Evolutionary conservation across 1,284 basidiomycete species (phyloP).

Genomic region (Ceratobasidium sp.): DNA sequence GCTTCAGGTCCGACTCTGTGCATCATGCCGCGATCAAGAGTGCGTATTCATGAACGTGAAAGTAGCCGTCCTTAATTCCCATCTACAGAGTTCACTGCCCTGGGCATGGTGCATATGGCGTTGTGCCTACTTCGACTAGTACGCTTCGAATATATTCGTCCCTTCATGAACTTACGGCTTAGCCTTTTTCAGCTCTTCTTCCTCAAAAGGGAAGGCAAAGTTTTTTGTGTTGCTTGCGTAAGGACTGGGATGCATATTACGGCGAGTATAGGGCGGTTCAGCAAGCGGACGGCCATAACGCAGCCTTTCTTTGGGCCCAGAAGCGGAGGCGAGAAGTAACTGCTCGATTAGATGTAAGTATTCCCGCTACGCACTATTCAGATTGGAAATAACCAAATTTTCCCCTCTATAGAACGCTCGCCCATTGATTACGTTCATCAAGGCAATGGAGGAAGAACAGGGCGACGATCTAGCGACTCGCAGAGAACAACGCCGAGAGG

Average conservation of each 20-base stretch:
- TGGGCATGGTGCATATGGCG: not conserved
- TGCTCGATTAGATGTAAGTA: not conserved
- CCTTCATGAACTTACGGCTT: not conserved
- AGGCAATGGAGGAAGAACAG: not conserved
- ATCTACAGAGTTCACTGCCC: not conserved
- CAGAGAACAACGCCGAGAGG: not conserved
- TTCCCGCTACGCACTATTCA: not conserved
- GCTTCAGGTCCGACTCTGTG: constrained; percentile 26
- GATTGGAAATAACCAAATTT: not conserved
- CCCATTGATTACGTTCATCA: not conserved
- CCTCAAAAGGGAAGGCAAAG: not conserved
- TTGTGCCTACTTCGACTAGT: not conserved
- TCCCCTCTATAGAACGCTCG: not conserved
- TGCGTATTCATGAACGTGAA: not conserved
- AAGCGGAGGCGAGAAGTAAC: not conserved
- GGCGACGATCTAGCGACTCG: not conserved
- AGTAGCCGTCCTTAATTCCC: not conserved
- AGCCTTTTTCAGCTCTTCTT: not conserved
- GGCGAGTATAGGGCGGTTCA: not conserved
- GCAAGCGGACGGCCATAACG: not conserved
- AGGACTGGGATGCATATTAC: not conserved
- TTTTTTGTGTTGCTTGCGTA: constrained; percentile 1
- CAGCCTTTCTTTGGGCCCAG: not conserved
- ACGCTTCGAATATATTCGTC: not conserved
- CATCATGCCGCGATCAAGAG: constrained; percentile 13